Evolutionary conservation across 192 early-diverging fungal genomes (phyloP).

Genomic region (Lunasporangiospora selenospora): DNA sequence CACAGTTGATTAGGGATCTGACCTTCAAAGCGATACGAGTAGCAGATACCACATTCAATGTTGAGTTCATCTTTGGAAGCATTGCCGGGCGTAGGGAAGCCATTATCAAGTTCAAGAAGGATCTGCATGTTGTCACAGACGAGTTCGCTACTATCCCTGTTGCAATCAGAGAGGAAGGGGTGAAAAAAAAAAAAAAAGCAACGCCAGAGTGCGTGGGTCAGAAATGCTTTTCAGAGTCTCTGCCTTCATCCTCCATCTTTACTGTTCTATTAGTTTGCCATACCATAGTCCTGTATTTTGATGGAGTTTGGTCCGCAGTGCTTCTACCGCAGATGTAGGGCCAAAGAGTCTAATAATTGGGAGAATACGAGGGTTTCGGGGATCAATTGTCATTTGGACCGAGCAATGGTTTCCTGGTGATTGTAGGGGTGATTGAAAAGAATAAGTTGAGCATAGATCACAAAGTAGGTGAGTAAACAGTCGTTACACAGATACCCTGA

Average conservation of each 20-base stretch:
- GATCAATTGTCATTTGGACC: conserved; percentile 35
- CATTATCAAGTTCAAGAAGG: conserved; percentile 18
- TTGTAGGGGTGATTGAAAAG: background rate
- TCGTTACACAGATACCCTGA: too few relatives aligned
- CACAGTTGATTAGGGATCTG: conserved; percentile 42
- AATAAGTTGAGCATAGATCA: background rate
- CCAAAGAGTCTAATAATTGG: conserved; percentile 32
- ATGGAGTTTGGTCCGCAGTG: conserved; percentile 33
- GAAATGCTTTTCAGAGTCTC: background rate
- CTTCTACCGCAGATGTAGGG: conserved; percentile 15
- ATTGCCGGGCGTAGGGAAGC: conserved; percentile 30
- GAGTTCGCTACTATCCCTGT: conserved; percentile 20
- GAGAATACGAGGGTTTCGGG: conserved; percentile 13
- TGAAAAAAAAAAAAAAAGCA: background rate
- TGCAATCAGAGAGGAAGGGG: too few relatives aligned
- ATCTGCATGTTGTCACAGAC: conserved; percentile 30
- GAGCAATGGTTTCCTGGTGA: conserved; percentile 49
- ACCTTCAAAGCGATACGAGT: conserved; percentile 35
- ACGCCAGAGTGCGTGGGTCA: background rate
- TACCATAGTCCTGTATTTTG: conserved; percentile 30
- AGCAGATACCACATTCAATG: conserved; percentile 45
- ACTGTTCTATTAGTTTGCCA: too few relatives aligned
- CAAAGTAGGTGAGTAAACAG: too few relatives aligned
- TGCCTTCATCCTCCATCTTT: too few relatives aligned
- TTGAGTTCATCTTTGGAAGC: conserved; percentile 35